Evolutionary conservation across 225 moss, liverwort and hornwort species (phyloP).

Genomic region (Physcomitrium patens): DNA sequence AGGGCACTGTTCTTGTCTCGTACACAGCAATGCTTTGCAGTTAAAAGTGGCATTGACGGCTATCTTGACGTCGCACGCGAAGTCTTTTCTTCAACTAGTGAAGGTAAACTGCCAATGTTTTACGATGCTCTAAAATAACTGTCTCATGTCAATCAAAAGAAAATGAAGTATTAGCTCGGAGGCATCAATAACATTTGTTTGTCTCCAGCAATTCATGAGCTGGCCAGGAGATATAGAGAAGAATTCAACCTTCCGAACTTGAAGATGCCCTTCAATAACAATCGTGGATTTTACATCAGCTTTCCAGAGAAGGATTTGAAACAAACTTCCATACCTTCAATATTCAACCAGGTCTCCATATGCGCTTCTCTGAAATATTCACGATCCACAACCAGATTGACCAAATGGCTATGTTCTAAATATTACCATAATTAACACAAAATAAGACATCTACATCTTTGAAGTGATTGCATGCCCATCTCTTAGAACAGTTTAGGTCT

Average conservation of each 20-base stretch:
- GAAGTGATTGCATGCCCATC: slow-evolving; percentile 27
- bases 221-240: slow-evolving; percentile 75
- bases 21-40: slow-evolving; percentile 67
- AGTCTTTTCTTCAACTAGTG: slow-evolving; percentile 62
- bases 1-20: slow-evolving; percentile 53
- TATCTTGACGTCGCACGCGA: slow-evolving; percentile 62
- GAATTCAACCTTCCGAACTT: slow-evolving; percentile 80
- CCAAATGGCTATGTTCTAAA: slow-evolving; percentile 22
- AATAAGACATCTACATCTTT: neutral
- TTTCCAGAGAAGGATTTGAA: slow-evolving; percentile 71
- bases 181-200: slow-evolving; percentile 24
- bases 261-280: slow-evolving; percentile 80
- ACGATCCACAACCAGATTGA: slow-evolving; percentile 9
- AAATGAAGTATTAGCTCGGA: neutral
- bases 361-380: neutral
- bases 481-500: slow-evolving; percentile 1
- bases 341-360: slow-evolving; percentile 69
- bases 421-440: slow-evolving; percentile 7
- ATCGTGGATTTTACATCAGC: slow-evolving; percentile 81
- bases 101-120: slow-evolving; percentile 39
- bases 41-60: slow-evolving; percentile 58
- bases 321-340: slow-evolving; percentile 52
- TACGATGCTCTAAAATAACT: too few relatives aligned
- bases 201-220: slow-evolving; percentile 76
- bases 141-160: slow-evolving; percentile 9